Evolutionary conservation across 495 filamentous ascomycete species (phyloP), one percentile per base, ranked within the genome.

Genomic region (Letharia columbiana): DNA sequence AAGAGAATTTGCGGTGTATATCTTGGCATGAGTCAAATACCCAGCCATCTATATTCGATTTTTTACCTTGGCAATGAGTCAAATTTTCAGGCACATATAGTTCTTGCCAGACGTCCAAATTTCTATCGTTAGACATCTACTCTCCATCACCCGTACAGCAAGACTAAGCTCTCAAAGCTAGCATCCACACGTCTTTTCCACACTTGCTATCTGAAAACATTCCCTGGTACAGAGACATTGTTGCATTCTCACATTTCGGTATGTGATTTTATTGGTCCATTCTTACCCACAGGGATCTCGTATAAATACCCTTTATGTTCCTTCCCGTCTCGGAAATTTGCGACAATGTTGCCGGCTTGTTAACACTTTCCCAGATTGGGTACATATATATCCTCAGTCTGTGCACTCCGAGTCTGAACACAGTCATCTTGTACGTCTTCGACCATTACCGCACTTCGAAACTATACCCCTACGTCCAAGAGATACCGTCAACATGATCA

Each of bases 401-500:
- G 37, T 45, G 41, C 41, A 10, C 8, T 40, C 35, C 8, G 3
- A 42, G 42, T 12, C 1, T 31, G 6, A 3, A 41, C 37, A 28
- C 18, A 15, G 1, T 15, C 37, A 63, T 17, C 31, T 47, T 18
- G 13, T 9, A 60, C 57, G 37, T 47, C 37, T n/a, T 61, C 23
- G 17, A 28, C 23, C 31, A 42, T 13, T 40, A 60, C 9, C 37
- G 11, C 3, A 54, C n/a, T 11, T 23, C 42, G 15, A 44, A 20
- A 10, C 10, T 33, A 61, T 37, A 13, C 28, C 20, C n/a, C 10
- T 9, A 49, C 17, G 49, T 59, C 44, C 37, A 42, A 31, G 18
- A 45, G 3, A 13, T 13, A 62, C 39, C 49, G 28, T 37, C 39
- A 66, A 49, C 18, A 66, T 65, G 61, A 62, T 58, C 33, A 66